A percentile compares a stretch with the other conserved stretches of the same genome.
Conservation (phyloP, 768 basidiomycete species). For the Hygrophorus pudorinus region DNA sequence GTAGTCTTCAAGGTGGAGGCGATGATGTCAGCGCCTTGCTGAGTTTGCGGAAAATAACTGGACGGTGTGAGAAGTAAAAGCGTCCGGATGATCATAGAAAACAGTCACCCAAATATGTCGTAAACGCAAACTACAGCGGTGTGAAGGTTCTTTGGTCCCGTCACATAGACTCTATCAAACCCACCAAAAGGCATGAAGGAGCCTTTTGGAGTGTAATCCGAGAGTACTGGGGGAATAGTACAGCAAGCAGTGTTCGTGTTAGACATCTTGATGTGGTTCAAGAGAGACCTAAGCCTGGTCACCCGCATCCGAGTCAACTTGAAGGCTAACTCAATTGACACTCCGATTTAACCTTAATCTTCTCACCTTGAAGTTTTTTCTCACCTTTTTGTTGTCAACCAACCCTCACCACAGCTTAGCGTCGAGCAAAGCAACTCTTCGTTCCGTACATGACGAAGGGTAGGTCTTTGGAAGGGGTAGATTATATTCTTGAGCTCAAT, state of each 20-base stretch:
- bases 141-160: slow-evolving; percentile 36
- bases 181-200: slow-evolving; percentile 33
- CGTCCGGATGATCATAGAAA: background rate
- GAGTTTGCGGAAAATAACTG: slow-evolving; percentile 52
- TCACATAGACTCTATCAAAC: slow-evolving; percentile 42
- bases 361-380: slow-evolving; percentile 2
- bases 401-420: slow-evolving; percentile 31
- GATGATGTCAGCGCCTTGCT: slow-evolving; percentile 57
- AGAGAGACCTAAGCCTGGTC: slow-evolving; percentile 23
- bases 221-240: slow-evolving; percentile 43
- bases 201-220: slow-evolving; percentile 44
- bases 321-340: background rate
- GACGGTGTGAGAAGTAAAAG: background rate
- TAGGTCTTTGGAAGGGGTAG: slow-evolving; percentile 39
- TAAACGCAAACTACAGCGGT: slow-evolving; percentile 48
- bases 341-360: background rate
- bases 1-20: slow-evolving; percentile 39
- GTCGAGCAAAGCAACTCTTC: slow-evolving; percentile 44
- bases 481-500: slow-evolving; percentile 46
- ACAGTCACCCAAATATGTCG: slow-evolving; percentile 51
- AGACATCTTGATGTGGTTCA: slow-evolving; percentile 28
- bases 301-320: slow-evolving; percentile 27
- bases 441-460: slow-evolving; percentile 38
- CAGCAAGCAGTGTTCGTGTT: slow-evolving; percentile 41
- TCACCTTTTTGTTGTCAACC: slow-evolving; percentile 11